These are phyloP conservation scores for Iris macrosiphon DNA, from an alignment of 106 monocot species.

Conservation along the genomic window DNA sequence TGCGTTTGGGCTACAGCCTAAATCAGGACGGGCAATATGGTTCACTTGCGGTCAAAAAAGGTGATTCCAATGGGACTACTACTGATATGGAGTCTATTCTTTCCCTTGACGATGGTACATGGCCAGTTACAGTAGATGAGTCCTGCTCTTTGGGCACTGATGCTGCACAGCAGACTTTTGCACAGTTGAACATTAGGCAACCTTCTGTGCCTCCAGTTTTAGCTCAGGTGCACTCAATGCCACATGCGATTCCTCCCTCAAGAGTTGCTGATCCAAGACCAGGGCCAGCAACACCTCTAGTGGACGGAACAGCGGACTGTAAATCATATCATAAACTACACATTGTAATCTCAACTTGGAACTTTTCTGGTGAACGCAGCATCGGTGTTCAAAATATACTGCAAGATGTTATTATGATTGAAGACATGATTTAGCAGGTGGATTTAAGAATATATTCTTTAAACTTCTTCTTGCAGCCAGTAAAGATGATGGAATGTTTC, in stretches of 20 bases:
- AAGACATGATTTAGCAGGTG: neutral
- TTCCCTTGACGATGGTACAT: slow-evolving; percentile 91
- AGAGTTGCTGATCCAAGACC: slow-evolving; percentile 97
- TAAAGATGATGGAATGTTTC: slow-evolving; percentile 82
- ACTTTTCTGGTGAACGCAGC: neutral
- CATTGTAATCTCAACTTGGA: slow-evolving; percentile 70
- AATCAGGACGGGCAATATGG: slow-evolving; percentile 28
- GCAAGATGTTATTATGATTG: neutral
- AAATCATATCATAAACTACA: slow-evolving; percentile 77
- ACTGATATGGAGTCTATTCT: slow-evolving; percentile 79
- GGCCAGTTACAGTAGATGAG: slow-evolving; percentile 38
- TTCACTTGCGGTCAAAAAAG: slow-evolving; percentile 16
- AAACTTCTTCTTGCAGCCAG: slow-evolving; percentile 57
- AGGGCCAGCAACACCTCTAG: slow-evolving; percentile 42
- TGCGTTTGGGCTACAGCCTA: slow-evolving; percentile 15
- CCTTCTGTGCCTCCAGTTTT: slow-evolving; percentile 90
- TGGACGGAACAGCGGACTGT: slow-evolving; percentile 24
- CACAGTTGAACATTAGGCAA: slow-evolving; percentile 63
- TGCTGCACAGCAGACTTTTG: slow-evolving; percentile 31
- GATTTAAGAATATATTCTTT: neutral
- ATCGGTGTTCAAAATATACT: too few relatives aligned
- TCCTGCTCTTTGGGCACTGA: slow-evolving; percentile 16
- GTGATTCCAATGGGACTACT: slow-evolving; percentile 10
- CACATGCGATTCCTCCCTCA: slow-evolving; percentile 59
- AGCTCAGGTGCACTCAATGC: slow-evolving; percentile 50